Conservation (phyloP, 139 green algal genomes). For the Volvox africanus region DNA sequence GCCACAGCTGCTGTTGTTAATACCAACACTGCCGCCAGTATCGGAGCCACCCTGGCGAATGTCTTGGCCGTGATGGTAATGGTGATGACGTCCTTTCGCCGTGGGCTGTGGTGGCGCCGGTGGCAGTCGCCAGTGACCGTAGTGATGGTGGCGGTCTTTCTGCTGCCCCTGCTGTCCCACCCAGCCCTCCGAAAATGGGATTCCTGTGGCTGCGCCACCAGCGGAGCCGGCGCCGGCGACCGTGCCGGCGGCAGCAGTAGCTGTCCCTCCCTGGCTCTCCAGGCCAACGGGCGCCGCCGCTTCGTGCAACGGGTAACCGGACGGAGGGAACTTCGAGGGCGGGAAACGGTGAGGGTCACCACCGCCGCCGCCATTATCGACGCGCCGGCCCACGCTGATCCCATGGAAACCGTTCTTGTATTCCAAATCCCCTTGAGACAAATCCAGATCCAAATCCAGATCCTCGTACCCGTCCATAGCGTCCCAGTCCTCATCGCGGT, state of each 20-base stretch:
- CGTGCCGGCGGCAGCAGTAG: not conserved
- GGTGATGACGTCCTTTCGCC: not conserved
- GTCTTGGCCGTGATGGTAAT: not conserved
- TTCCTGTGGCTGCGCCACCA: not conserved
- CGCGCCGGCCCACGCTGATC: not conserved
- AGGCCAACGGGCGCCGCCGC: not conserved
- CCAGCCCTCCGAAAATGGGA: not conserved
- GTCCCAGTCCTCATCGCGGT: not conserved
- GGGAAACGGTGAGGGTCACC: no score
- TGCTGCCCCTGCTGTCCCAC: not conserved
- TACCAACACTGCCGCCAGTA: not conserved
- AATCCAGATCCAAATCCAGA: not conserved
- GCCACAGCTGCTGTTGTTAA: not conserved
- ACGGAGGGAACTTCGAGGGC: not conserved
- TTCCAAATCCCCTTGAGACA: not conserved
- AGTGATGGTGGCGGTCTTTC: not conserved
- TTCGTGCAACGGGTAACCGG: not conserved
- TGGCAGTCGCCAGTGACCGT: not conserved
- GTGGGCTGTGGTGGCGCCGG: not conserved
- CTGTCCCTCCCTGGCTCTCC: not conserved
- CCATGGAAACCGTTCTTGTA: no score
- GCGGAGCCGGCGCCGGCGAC: not conserved
- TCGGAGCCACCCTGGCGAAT: not conserved
- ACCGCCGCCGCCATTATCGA: not conserved
- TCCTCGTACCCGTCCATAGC: not conserved